phyloP scores from a whole-genome alignment of 2,329 filamentous ascomycete genomes.

The Didymellaceae sp. region DNA sequence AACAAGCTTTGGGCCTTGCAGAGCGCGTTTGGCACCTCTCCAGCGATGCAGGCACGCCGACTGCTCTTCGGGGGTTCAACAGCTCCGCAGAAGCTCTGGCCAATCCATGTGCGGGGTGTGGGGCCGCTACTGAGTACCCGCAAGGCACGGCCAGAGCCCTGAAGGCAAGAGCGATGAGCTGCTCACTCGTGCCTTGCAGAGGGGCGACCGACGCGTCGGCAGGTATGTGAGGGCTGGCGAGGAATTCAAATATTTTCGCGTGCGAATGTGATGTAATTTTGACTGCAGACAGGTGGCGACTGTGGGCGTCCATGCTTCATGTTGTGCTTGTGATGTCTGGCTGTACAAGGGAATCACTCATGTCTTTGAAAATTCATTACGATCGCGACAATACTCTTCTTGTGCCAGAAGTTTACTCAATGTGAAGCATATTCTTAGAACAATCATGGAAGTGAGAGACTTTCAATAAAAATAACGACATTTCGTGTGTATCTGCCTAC shows the following conservation, averaged over 20 bases:
- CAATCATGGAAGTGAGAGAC: too few species aligned
- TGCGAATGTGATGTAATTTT: not conserved
- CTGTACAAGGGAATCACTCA: too few species aligned
- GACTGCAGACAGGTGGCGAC: too few species aligned
- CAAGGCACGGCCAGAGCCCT: conserved; percentile 3
- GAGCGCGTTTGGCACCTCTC: not conserved
- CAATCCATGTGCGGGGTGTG: conserved; percentile 10
- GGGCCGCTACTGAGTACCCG: conserved; percentile 1
- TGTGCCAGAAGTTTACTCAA: too few species aligned
- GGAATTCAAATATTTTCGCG: not conserved
- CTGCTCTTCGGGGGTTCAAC: not conserved
- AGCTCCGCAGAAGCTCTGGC: conserved; percentile 5
- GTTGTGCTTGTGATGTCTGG: too few species aligned
- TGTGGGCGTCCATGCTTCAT: too few species aligned
- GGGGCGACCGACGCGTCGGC: not conserved
- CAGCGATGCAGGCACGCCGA: not conserved
- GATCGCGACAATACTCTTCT: too few species aligned
- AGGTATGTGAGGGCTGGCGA: conserved; percentile 1
- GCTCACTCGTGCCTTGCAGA: conserved; percentile 5
- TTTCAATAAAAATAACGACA: too few species aligned
- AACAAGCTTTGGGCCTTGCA: not conserved
- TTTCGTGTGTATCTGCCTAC: too few species aligned
- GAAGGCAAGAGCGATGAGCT: not conserved
- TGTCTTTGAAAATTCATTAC: too few species aligned
- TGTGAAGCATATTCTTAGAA: too few species aligned